phyloP scores from a whole-genome alignment of 345 rosid species.

The Aquilaria yunnanensis region DNA sequence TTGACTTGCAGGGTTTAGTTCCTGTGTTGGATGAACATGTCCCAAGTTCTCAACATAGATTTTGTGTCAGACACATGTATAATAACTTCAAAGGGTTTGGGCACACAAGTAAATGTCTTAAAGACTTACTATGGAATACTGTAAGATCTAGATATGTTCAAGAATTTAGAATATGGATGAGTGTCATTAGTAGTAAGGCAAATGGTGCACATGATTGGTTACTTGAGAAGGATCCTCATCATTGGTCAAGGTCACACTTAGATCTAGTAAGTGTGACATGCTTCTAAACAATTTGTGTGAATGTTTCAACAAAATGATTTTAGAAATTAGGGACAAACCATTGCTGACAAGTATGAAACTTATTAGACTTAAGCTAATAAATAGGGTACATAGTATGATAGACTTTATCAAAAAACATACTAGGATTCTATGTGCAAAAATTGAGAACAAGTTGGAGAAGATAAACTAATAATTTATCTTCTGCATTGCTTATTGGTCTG shows the following conservation, averaged over 20 bases:
- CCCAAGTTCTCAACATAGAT: not conserved
- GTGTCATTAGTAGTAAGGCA: not conserved
- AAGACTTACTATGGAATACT: not conserved
- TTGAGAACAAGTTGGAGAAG: not conserved
- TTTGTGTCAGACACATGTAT: not conserved
- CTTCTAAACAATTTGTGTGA: not conserved
- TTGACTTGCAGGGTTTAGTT: not conserved
- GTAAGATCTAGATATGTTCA: not conserved
- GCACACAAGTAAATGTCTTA: not conserved
- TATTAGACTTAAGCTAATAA: not conserved
- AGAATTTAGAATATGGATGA: not conserved
- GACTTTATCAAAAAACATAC: not conserved
- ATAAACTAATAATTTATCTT: too few relatives aligned
- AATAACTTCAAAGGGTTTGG: not conserved
- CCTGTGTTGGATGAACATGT: not conserved
- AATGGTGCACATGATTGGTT: not conserved
- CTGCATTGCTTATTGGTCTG: not conserved
- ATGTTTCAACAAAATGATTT: not conserved
- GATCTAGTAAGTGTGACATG: not conserved
- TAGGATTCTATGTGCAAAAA: not conserved
- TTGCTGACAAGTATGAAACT: not conserved
- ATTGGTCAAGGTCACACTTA: not conserved
- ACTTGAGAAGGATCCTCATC: not conserved
- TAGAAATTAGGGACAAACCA: not conserved
- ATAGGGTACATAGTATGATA: not conserved